Evolutionary conservation across 495 filamentous ascomycete species (phyloP).

Genomic region (Podospora appendiculata): DNA sequence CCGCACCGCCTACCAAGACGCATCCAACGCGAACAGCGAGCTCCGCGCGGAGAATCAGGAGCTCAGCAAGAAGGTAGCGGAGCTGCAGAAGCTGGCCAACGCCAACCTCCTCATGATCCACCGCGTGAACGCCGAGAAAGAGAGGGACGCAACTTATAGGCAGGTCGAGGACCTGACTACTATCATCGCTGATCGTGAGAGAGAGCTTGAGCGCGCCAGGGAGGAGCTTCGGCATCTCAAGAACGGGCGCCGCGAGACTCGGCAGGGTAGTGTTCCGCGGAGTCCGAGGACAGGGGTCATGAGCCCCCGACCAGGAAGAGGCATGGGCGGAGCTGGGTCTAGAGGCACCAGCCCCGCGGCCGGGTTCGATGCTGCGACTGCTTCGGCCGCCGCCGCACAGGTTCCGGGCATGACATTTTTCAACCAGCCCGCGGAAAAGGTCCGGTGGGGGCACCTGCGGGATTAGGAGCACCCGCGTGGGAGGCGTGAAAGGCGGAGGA

Average conservation of each 20-base stretch:
- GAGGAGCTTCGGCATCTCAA: slow-evolving; percentile 30
- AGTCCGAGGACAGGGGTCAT: slow-evolving; percentile 36
- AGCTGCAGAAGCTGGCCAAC: slow-evolving; percentile 41
- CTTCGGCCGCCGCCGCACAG: slow-evolving; percentile 5
- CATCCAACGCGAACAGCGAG: slow-evolving; percentile 47
- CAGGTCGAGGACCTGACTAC: slow-evolving; percentile 47
- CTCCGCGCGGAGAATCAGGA: slow-evolving; percentile 41
- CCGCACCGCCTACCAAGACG: slow-evolving; percentile 55
- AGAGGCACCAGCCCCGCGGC: slow-evolving; percentile 38
- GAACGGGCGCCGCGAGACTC: slow-evolving; percentile 45
- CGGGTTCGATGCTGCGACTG: slow-evolving; percentile 10
- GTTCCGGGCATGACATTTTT: slow-evolving; percentile 18
- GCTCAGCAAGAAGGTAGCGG: slow-evolving; percentile 39
- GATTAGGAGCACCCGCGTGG: slow-evolving; percentile 12
- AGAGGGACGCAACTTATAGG: slow-evolving; percentile 16
- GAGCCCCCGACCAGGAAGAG: slow-evolving; percentile 30
- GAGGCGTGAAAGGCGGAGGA: too few relatives aligned
- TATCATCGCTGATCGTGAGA: slow-evolving; percentile 51
- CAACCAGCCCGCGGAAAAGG: slow-evolving; percentile 11
- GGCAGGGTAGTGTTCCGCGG: slow-evolving; percentile 40
- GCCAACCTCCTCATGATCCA: slow-evolving; percentile 45
- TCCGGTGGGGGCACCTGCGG: slow-evolving; percentile 29
- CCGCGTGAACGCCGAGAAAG: slow-evolving; percentile 39
- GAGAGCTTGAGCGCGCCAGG: slow-evolving; percentile 39
- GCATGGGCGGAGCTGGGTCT: slow-evolving; percentile 26